Evolutionary conservation across 2,329 filamentous ascomycete species (phyloP).

Genomic region (Rhinocladiella mackenziei): DNA sequence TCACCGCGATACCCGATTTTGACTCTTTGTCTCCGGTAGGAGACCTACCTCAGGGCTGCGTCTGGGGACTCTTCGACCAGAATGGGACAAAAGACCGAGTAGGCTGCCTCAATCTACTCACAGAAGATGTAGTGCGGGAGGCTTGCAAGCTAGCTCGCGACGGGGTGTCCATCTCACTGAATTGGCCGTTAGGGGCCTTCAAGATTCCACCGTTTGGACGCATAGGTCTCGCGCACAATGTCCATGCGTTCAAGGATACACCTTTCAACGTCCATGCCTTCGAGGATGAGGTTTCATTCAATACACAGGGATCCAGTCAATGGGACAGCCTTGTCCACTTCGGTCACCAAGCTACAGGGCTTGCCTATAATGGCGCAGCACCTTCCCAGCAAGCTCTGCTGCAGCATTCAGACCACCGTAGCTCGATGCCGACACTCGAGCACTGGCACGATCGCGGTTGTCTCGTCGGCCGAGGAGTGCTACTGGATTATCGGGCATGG

Average conservation of each 20-base stretch:
- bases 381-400: conserved; percentile 30
- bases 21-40: conserved; percentile 48
- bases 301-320: conserved; percentile 48
- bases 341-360: conserved; percentile 19
- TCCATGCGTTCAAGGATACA: conserved; percentile 21
- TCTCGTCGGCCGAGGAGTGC: conserved; percentile 45
- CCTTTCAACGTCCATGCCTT: conserved; percentile 29
- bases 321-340: conserved; percentile 45
- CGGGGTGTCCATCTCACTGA: conserved; percentile 55
- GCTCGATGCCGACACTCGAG: conserved; percentile 21
- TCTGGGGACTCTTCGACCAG: conserved; percentile 55
- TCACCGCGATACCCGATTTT: conserved; percentile 46
- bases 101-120: conserved; percentile 59
- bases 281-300: conserved; percentile 46
- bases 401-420: conserved; percentile 20
- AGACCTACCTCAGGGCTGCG: conserved; percentile 43
- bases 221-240: conserved; percentile 20
- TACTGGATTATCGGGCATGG: conserved; percentile 46
- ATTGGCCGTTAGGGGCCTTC: conserved; percentile 44
- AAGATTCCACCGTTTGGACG: conserved; percentile 15
- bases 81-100: conserved; percentile 53
- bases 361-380: conserved; percentile 30
- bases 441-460: conserved; percentile 40
- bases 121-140: conserved; percentile 50
- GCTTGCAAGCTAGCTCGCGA: conserved; percentile 55